Evolutionary conservation across 441 rosid species (phyloP), one percentile per base, ranked within the genome.

Genomic region (Gossypium davidsonii): DNA sequence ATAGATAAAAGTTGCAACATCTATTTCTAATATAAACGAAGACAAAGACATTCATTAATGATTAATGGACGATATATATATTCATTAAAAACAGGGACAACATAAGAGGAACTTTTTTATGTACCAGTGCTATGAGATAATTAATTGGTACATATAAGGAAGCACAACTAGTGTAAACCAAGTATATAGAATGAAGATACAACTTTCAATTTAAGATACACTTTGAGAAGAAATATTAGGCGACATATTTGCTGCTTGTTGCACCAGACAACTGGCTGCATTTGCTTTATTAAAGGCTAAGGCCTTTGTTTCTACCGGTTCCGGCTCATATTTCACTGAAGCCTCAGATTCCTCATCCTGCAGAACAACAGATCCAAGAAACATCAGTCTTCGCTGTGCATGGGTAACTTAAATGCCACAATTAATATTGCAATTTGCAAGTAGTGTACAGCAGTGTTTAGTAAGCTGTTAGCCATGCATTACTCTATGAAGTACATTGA

Each of bases 311-410:
- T 70, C 11, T 1, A 4, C 17, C 2, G 23, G 9, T 53, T 55
- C 53, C 6, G 37, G 20, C 25, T 68, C 28, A 8, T 55, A 46
- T 48, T 73, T 72, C 75, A 79, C 68, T 76, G 76, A 51, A 86
- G 73, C 72, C 79, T 73, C 9, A 86, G 85, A 77, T 70, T 58
- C 82, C 78, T 80, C 73, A 83, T 51, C 82, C 89, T 84, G 79
- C 82, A 79, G 12, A 0, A 2, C 51, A 56, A 18, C 31, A 31
- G 26, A 20, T 56, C 61, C 61, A 21, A 21, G 23, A 44, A 11
- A 67, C 20, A 37, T 55, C 72, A 71, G 46, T 4, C 21, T 51
- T 49, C 52, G 26, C 60, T 17, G 12, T 59, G 9, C 59, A 55
- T 8, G 25, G 3, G 6, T 25, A 26, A 4, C 17, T 15, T 10